Base-by-base conservation (phyloP, 1,139 yeast species). In the Insectozyma bohioensis region DNA sequence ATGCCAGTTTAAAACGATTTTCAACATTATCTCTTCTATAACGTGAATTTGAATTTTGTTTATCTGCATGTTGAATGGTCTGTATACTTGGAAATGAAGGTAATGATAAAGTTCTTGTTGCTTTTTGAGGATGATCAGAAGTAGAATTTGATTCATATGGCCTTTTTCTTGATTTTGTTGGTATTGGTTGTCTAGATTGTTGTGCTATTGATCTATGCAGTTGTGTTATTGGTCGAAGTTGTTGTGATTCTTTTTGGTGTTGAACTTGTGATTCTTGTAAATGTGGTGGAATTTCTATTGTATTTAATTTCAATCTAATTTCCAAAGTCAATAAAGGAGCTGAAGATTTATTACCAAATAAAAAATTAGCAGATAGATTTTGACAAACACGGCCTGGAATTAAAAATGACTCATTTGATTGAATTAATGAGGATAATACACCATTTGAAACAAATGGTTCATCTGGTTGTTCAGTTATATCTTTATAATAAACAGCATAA, bases 401-500 rank as follows among this genome's bases (percentile, higher is more conserved):
- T 21, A 79, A 53, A 23, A 34, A 30, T 26, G 55, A 54, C 5
- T 56, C 48, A 21, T 59, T 58, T 5, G 58, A 37, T 13, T 48
- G 35, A 8, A 67, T 41, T 24, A 68, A 51, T 21, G 67, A 63
- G 1, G 86, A 77, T 31, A 80, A 63, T 14, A 78, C 64, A 0
- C 92, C 92, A 44, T 78, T 74, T 12, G 86, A 81, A 7, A 83
- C 92, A 51, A 79, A 78, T 2, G 92, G 92, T 54, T 83, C 90
- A 48, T 80, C 86, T 5, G 77, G 78, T 48, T 69, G 75, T 52
- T 83, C 92, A 20, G 84, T 75, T 30, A 82, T 72, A 51, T 83
- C 92, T 47, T 78, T 80, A 45, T 78, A 80, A 54, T 83, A 83
- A 12, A 83, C 76, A 25, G 85, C 84, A 50, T 78, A 82, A 49